A percentile compares a stretch with the other conserved stretches of the same genome.
These are phyloP conservation scores for Candida golubevii DNA, from an alignment of 805 yeast genomes.

Conservation along the genomic window DNA sequence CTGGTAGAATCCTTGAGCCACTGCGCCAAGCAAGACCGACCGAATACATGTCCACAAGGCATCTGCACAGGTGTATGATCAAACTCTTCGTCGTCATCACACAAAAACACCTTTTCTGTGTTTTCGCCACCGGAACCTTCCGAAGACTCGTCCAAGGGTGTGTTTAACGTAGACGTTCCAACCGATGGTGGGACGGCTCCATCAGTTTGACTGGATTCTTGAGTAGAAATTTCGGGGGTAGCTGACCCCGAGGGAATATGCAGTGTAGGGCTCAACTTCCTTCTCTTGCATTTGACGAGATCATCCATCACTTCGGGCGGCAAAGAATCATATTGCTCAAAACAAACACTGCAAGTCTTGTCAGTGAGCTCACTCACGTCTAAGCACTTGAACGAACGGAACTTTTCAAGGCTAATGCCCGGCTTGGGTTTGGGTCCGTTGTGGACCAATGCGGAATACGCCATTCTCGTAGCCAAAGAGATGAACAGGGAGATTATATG, in stretches of 20 bases:
- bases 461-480: constrained; percentile 65
- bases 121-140: background rate
- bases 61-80: constrained; percentile 63
- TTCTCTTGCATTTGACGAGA: constrained; percentile 9
- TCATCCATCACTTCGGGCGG: constrained; percentile 1
- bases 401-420: constrained; percentile 51
- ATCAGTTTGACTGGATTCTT: constrained; percentile 6
- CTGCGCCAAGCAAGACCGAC: constrained; percentile 74
- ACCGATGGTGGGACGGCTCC: background rate
- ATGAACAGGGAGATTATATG: constrained; percentile 56
- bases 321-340: constrained; percentile 38
- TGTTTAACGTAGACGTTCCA: background rate
- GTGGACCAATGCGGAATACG: constrained; percentile 55
- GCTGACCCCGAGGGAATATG: constrained; percentile 8
- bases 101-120: constrained; percentile 10
- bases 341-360: constrained; percentile 58
- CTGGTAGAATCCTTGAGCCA: constrained; percentile 75
- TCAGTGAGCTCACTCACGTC: constrained; percentile 25
- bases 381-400: constrained; percentile 44
- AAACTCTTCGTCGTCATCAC: constrained; percentile 14
- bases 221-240: constrained; percentile 6
- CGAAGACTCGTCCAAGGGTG: background rate
- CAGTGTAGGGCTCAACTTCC: constrained; percentile 14
- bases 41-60: constrained; percentile 88
- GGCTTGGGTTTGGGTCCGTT: constrained; percentile 41